Evolutionary conservation across 148 eudicot species (phyloP).

Genomic region (Nyssa sinensis): DNA sequence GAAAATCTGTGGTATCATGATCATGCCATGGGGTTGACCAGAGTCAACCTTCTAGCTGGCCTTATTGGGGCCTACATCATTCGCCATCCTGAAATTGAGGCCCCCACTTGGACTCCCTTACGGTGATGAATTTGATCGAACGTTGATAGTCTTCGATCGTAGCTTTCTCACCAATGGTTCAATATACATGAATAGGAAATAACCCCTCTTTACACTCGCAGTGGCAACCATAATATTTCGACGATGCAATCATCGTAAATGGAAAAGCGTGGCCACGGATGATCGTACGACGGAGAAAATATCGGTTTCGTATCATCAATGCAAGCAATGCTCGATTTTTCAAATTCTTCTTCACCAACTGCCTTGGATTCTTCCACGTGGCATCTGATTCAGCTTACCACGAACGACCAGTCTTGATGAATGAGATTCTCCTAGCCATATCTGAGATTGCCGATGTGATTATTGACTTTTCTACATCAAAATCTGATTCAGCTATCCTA

Average conservation of each 20-base stretch:
- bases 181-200: constrained; percentile 70
- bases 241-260: constrained; percentile 66
- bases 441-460: constrained; percentile 76
- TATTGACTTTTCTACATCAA: constrained; percentile 65
- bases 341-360: constrained; percentile 51
- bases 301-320: constrained; percentile 73
- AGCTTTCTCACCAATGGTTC: constrained; percentile 58
- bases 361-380: constrained; percentile 52
- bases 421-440: constrained; percentile 48
- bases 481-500: constrained; percentile 38
- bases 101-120: constrained; percentile 55
- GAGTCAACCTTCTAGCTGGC: constrained; percentile 85
- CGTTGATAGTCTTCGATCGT: constrained; percentile 62
- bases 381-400: constrained; percentile 70
- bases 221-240: constrained; percentile 92
- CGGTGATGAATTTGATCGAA: constrained; percentile 59
- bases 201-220: constrained; percentile 80
- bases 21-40: constrained; percentile 89
- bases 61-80: constrained; percentile 67
- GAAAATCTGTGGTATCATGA: constrained; percentile 90
- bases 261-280: constrained; percentile 91
- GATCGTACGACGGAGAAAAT: constrained; percentile 64
- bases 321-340: constrained; percentile 83
- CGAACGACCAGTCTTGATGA: constrained; percentile 36
- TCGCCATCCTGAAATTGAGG: constrained; percentile 52